Evolutionary conservation across 371 early-diverging fungal genomes (phyloP), one percentile per base, ranked within the genome.

Genomic region (Syncephalastrum racemosum): DNA sequence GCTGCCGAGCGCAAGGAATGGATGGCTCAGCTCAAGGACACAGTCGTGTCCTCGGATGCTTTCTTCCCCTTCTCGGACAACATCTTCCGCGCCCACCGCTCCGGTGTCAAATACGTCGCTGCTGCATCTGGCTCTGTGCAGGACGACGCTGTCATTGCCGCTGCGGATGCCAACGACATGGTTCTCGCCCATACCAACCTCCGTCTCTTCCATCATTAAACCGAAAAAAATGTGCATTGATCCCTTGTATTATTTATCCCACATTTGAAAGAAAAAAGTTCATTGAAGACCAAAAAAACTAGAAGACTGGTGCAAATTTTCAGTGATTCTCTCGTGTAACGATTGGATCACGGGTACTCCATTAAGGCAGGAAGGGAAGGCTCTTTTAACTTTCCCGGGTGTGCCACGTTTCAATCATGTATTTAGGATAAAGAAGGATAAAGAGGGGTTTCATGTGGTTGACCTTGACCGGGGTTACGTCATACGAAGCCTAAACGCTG

Each of bases 41-140:
- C 96, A 27, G 90, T 90, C 12, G 79, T 96, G 7, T 86, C 93
- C 2, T 94, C 94, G 22, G 98, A 98, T 71, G 97, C 97, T 42
- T 98, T 98, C 88, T 98, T 98, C 93, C 98, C 98, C 66, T 98
- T 98, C 87, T 80, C 90, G 10, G 98, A 98, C 77, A 97, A 96
- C 65, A 79, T 98, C 56, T 90, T 92, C 69, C 85, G 98, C 50
- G 97, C 89, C 42, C 74, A 80, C 25, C 81, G 86, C 69, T 88
- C 90, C 22, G 98, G 98, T 62, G 98, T 92, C 59, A 75, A 80
- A 56, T 92, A 84, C 68, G 80, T 97, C 59, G 96, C 93, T 46
- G 95, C 95, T 36, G 93, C 98, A 19, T 84, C 87, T 61, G 98
- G 98, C 45, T 88, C 88, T 22, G 92, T 98, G 60, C 85, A 85